Conservation (phyloP, 495 filamentous ascomycete species). For the Neurospora sp. region DNA sequence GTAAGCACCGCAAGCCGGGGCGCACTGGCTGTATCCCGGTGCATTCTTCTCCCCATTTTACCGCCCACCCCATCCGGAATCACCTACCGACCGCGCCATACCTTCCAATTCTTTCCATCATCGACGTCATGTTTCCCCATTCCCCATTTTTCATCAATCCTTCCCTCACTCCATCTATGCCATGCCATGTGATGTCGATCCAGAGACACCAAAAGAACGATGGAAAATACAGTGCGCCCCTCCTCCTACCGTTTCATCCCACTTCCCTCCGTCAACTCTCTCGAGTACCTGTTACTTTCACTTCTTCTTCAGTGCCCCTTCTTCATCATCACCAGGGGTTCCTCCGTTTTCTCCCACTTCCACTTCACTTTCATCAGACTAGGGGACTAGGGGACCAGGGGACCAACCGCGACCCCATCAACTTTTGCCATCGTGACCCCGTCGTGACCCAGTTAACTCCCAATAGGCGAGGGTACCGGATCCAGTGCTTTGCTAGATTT, state of each 20-base stretch:
- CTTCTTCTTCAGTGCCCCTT: neutral
- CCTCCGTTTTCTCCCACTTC: neutral
- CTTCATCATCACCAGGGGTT: neutral
- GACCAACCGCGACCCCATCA: neutral
- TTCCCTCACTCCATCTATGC: neutral
- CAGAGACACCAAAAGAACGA: neutral
- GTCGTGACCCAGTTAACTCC: neutral
- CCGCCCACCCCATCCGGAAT: neutral
- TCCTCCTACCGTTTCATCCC: neutral
- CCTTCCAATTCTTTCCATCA: neutral
- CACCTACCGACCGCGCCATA: neutral
- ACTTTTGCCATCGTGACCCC: neutral
- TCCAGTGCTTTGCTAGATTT: neutral
- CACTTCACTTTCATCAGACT: neutral
- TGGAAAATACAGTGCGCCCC: neutral
- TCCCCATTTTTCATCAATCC: neutral
- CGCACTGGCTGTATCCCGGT: neutral
- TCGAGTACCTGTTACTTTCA: neutral
- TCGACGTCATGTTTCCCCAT: neutral
- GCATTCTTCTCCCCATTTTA: neutral
- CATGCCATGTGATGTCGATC: neutral
- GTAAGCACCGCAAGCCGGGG: neutral
- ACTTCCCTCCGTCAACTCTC: neutral
- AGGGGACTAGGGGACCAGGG: too few relatives aligned
- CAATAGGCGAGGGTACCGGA: neutral